Conservation (phyloP, 495 filamentous ascomycete genomes). For the Polyplosphaeria fusca region DNA sequence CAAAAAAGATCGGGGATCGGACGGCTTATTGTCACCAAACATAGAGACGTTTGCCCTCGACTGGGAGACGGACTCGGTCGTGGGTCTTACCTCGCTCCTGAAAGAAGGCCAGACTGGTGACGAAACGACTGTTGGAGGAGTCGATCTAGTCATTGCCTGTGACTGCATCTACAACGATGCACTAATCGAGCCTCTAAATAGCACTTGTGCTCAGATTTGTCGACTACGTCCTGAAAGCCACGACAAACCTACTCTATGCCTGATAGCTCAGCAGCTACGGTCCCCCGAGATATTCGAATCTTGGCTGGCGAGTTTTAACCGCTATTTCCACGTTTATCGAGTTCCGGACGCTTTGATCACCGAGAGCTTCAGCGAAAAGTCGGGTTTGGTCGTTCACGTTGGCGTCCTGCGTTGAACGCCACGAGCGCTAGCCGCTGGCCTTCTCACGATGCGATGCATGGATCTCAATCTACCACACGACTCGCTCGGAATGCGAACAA, state of each 20-base stretch:
- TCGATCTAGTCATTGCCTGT: conserved; percentile 51
- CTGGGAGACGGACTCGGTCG: conserved; percentile 60
- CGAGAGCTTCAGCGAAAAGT: conserved; percentile 54
- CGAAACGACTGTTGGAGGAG: conserved; percentile 40
- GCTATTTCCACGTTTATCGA: conserved; percentile 69
- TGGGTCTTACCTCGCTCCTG: conserved; percentile 28
- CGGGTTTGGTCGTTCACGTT: conserved; percentile 65
- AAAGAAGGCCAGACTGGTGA: neutral
- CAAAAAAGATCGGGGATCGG: neutral
- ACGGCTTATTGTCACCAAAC: conserved; percentile 21
- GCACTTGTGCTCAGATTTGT: conserved; percentile 78
- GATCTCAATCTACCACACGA: neutral
- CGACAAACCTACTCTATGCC: conserved; percentile 55
- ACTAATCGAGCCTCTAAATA: conserved; percentile 76
- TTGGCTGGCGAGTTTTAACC: conserved; percentile 68
- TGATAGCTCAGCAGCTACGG: conserved; percentile 83
- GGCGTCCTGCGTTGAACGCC: conserved; percentile 50
- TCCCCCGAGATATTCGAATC: conserved; percentile 78
- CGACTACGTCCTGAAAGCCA: conserved; percentile 45
- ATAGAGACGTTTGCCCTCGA: conserved; percentile 58
- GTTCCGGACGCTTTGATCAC: conserved; percentile 62
- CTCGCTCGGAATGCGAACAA: conserved; percentile 6
- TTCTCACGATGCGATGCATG: neutral
- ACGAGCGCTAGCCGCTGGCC: neutral
- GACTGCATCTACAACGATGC: conserved; percentile 47